A percentile compares a stretch with the other conserved stretches of the same genome.
These are phyloP conservation scores for Chalara sp. DNA, from an alignment of 2,329 filamentous ascomycete genomes.

Conservation along the genomic window DNA sequence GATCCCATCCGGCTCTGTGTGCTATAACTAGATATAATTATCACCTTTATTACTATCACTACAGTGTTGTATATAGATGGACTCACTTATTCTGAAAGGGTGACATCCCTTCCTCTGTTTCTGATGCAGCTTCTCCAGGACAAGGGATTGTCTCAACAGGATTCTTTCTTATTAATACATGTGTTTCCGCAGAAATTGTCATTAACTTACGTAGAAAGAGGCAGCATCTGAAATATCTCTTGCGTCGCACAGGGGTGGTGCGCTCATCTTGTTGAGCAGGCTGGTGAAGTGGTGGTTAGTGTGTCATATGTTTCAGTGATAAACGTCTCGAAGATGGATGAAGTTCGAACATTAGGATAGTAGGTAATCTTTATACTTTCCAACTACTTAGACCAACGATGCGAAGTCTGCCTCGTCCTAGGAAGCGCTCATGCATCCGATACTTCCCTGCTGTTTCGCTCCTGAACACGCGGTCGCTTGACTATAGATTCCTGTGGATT, in stretches of 20 bases:
- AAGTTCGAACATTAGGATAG: not conserved
- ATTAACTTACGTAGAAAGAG: constrained; percentile 3
- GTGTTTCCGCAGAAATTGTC: constrained; percentile 1
- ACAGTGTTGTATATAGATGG: not conserved
- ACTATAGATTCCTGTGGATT: not conserved
- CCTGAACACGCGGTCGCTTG: not conserved
- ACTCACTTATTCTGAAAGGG: constrained; percentile 2
- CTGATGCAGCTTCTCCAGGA: not conserved
- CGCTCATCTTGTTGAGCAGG: constrained; percentile 1
- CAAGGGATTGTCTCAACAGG: not conserved
- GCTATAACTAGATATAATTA: constrained; percentile 2
- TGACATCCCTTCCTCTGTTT: constrained; percentile 3
- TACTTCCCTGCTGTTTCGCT: too few relatives aligned
- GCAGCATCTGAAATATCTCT: constrained; percentile 1
- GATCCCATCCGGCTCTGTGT: not conserved
- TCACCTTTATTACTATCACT: not conserved
- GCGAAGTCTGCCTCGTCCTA: constrained; percentile 3
- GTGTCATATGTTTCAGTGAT: too few relatives aligned
- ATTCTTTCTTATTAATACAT: constrained; percentile 1
- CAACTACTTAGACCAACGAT: not conserved
- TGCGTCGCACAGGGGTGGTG: constrained; percentile 2
- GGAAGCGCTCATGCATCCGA: not conserved
- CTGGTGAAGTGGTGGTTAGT: not conserved
- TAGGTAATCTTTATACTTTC: constrained; percentile 2
- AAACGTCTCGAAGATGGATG: not conserved